Percentiles rank a stretch among this genome's conserved stretches.
Evolutionary conservation across 2,329 filamentous ascomycete genomes (phyloP).

Genomic region (Pseudogymnoascus sp.): DNA sequence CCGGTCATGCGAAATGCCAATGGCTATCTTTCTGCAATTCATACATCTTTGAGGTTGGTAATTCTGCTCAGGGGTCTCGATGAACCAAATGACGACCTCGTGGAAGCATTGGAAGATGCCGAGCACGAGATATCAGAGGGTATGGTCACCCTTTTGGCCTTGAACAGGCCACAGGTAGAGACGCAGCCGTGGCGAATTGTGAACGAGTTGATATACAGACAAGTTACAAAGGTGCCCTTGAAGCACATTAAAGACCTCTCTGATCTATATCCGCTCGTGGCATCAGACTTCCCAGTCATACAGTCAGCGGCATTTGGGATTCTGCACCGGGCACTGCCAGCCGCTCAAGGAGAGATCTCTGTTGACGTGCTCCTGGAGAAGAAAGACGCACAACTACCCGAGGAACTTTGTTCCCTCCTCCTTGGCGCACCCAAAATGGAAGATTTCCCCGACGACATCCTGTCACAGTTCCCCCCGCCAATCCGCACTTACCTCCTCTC

Average conservation of each 20-base stretch:
- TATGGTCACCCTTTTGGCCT: slow-evolving; percentile 56
- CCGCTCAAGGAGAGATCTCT: slow-evolving; percentile 71
- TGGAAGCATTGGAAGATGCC: slow-evolving; percentile 62
- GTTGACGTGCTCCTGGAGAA: slow-evolving; percentile 70
- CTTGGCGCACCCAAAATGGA: slow-evolving; percentile 68
- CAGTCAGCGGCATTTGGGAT: slow-evolving; percentile 76
- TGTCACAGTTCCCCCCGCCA: slow-evolving; percentile 60
- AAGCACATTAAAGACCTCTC: slow-evolving; percentile 55
- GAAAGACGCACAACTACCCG: slow-evolving; percentile 64
- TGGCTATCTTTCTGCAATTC: slow-evolving; percentile 52
- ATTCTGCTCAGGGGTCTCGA: slow-evolving; percentile 54
- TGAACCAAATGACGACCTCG: slow-evolving; percentile 78
- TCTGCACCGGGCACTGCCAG: slow-evolving; percentile 72
- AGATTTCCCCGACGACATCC: slow-evolving; percentile 56
- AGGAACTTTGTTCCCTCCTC: slow-evolving; percentile 77
- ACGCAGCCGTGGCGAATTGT: slow-evolving; percentile 67
- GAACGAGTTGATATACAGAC: slow-evolving; percentile 64
- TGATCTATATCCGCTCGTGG: slow-evolving; percentile 68
- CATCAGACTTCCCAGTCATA: slow-evolving; percentile 65
- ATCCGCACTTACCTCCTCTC: slow-evolving; percentile 77
- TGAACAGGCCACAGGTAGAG: slow-evolving; percentile 33
- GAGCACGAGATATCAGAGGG: slow-evolving; percentile 48
- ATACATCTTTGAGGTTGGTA: slow-evolving; percentile 67
- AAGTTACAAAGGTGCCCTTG: slow-evolving; percentile 57
- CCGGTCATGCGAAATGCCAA: slow-evolving; percentile 36